Conservation (phyloP, 148 eudicot genomes). For the Chenopodium quinoa region DNA sequence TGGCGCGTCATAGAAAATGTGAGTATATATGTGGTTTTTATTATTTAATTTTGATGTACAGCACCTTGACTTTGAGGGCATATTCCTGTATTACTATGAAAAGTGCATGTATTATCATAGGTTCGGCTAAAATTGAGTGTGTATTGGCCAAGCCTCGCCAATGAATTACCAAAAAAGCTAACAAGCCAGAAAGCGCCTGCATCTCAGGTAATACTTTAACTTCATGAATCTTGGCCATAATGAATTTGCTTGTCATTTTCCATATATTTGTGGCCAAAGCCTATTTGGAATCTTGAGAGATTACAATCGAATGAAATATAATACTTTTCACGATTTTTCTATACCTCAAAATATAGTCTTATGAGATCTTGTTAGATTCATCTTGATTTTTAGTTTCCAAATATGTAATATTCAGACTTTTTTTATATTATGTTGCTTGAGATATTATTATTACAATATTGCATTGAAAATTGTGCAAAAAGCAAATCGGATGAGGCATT, state of each 20-base stretch:
- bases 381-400: too few species aligned
- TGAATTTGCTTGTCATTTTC: constrained; percentile 2
- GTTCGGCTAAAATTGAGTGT: constrained; percentile 60
- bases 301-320: too few species aligned
- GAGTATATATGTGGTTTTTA: constrained; percentile 11
- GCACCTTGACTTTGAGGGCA: not conserved
- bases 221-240: not conserved
- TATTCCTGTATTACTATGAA: not conserved
- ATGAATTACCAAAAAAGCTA: constrained; percentile 53
- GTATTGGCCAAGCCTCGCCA: constrained; percentile 73
- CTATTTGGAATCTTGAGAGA: too few species aligned
- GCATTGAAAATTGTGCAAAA: too few species aligned
- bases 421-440: too few species aligned
- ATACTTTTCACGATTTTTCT: too few species aligned
- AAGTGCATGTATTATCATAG: constrained; percentile 33
- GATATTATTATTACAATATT: too few species aligned
- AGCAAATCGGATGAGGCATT: too few species aligned
- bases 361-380: too few species aligned
- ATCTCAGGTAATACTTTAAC: constrained; percentile 44
- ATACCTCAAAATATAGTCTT: too few species aligned
- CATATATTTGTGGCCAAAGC: not conserved
- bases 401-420: too few species aligned
- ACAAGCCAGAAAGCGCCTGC: constrained; percentile 37
- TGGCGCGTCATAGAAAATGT: constrained; percentile 88
- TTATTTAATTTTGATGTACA: not conserved